Evolutionary conservation across 805 yeast species (phyloP).

Genomic region (Wickerhamomyces rabaulensis): DNA sequence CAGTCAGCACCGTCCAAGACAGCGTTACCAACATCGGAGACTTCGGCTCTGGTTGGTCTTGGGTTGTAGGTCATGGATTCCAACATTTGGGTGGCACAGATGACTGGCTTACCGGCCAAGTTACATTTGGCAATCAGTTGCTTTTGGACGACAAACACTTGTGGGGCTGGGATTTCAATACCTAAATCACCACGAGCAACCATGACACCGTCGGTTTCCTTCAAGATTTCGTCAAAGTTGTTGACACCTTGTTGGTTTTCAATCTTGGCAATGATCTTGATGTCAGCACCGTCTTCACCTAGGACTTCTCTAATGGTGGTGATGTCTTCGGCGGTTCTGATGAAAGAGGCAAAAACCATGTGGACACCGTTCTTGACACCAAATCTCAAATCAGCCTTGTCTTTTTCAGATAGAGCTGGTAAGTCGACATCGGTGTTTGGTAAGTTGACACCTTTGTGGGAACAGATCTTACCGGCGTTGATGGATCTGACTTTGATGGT

Average conservation of each 20-base stretch:
- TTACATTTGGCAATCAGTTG: constrained; percentile 98
- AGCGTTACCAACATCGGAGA: constrained; percentile 98
- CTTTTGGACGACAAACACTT: constrained; percentile 97
- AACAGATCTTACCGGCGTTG: constrained; percentile 92
- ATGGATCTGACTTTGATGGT: constrained; percentile 84
- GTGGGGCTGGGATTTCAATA: constrained; percentile 98
- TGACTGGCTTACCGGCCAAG: constrained; percentile 98
- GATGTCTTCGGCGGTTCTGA: constrained; percentile 91
- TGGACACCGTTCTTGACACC: constrained; percentile 98
- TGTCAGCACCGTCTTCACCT: constrained; percentile 95
- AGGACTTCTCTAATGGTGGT: constrained; percentile 85
- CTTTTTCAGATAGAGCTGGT: constrained; percentile 97
- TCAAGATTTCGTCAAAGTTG: constrained; percentile 95
- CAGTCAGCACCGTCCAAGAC: constrained; percentile 99
- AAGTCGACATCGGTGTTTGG: constrained; percentile 99
- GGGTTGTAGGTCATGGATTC: constrained; percentile 99
- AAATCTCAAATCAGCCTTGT: constrained; percentile 82
- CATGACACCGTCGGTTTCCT: constrained; percentile 98
- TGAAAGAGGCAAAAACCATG: constrained; percentile 98
- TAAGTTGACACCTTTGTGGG: constrained; percentile 98
- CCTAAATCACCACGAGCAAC: constrained; percentile 99
- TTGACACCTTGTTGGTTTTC: constrained; percentile 99
- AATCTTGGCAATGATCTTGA: constrained; percentile 95
- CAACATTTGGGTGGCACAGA: constrained; percentile 99
- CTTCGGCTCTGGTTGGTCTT: constrained; percentile 99